phyloP scores from a whole-genome alignment of 176 grass and related monocot genomes.

The Olyra latifolia region DNA sequence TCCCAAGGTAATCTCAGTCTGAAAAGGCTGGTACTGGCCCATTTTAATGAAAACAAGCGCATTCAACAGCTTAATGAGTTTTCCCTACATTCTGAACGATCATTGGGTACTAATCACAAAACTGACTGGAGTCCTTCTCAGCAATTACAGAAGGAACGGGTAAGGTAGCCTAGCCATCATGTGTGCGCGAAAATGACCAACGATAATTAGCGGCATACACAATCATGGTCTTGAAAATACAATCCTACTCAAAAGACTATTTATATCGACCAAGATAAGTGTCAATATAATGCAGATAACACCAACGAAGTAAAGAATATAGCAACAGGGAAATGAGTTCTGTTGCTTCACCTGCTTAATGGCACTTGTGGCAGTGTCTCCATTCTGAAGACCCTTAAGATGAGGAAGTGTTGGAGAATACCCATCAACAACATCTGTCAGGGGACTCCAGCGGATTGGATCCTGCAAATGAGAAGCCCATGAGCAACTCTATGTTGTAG shows the following conservation, averaged over 20 bases:
- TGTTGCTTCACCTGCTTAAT: conserved; percentile 83
- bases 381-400: conserved; percentile 99
- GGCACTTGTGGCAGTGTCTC: conserved; percentile 97
- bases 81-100: not conserved
- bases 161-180: not conserved
- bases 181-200: not conserved
- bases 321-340: not conserved
- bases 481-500: conserved; percentile 29
- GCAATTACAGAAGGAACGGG: not conserved
- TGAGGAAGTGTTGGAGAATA: conserved; percentile 99
- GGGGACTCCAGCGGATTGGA: conserved; percentile 95
- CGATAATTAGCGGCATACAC: conserved; percentile 1
- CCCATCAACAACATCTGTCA: conserved; percentile 94
- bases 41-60: conserved; percentile 9
- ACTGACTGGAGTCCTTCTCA: not conserved
- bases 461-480: conserved; percentile 60
- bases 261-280: conserved; percentile 11
- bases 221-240: conserved; percentile 19
- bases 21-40: not conserved
- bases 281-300: conserved; percentile 4
- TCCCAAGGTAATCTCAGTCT: not conserved
- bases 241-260: not conserved
- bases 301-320: not conserved
- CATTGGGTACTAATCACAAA: not conserved
- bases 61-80: not conserved